Base-by-base conservation (phyloP, 371 early-diverging fungal species). In the Polyrhizophydium stewartii region DNA sequence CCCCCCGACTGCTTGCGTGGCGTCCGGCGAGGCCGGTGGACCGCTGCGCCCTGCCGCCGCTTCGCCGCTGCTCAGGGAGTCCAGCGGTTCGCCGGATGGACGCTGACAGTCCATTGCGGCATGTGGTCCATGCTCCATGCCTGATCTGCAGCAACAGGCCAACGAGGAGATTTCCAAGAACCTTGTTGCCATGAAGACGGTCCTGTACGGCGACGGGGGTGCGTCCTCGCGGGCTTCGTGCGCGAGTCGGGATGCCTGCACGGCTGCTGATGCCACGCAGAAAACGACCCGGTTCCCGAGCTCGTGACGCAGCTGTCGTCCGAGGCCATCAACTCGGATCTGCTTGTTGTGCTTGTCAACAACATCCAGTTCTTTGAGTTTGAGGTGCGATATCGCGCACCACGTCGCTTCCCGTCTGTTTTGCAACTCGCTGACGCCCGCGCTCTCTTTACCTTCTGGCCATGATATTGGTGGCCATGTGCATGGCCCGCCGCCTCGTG, bases 131-230 rank as follows among this genome's bases (percentile, higher is more conserved):
- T 40, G 40, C 40, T n/a, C n/a, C n/a, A n/a, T n/a, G n/a, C 30
- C 21, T 49, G 24, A 21, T 21, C 30, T 21, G 50, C 12, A 56
- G 46, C 51, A 22, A 40, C 84, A 95, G 94, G 88, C 89, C 35
- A 91, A 89, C 60, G 97, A 98, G 64, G 98, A 98, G 58, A 91
- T 96, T 46, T 90, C 95, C 33, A 96, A 92, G 79, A 90, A 89
- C 72, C 81, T 97, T 25, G 81, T 90, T 37, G 74, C 85, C 35
- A 94, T 97, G 90, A 93, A 94, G 72, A 85, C 79, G 55, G 92
- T 96, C 56, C 83, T 97, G 40, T 92, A 91, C 68, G 97, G 96
- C 38, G 93, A 93, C 71, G 91, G 90, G 41, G 94, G 93, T 79
- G 79, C 67, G 75, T 5, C 2, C 7, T 25, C 50, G 25, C 9